Evolutionary conservation across 257 asterid species (phyloP), one percentile per base, ranked within the genome.

Genomic region (Marsdenia floribunda): DNA sequence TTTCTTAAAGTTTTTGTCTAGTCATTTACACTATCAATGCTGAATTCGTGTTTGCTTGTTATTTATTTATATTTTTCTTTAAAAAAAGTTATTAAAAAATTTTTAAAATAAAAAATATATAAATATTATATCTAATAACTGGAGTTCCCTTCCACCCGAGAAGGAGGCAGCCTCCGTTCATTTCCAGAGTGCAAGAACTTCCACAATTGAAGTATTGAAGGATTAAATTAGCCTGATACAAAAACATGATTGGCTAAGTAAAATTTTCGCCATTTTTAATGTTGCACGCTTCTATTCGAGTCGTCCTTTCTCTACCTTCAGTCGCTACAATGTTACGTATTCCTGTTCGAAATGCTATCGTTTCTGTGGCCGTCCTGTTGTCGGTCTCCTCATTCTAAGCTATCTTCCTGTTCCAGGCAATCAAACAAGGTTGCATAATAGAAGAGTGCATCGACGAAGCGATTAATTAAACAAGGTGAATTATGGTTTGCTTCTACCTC

Each of bases 311-410:
- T 37, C 52, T 44, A 38, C 77, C 81, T 70, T 72, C 81, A 24
- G 73, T 61, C 57, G 68, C 77, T 38, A 77, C 77, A 14, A 77
- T 72, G 75, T 77, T 72, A 24, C 38, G 59, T 59, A 77, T 71
- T 44, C 76, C 93, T 72, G 78, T 81, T 2, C 91, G 83, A 2
- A 86, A 85, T 68, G 83, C 80, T 21, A 71, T 61, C 12, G 82
- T 79, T 79, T 90, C 96, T 0, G 86, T 80, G 0, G 67, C 78
- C 76, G 29, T 74, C 73, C 73, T 38, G 40, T 29, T 22, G n/a
- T 37, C 29, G 24, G 42, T 72, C 59, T 21, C 73, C 63, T 50
- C 73, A 50, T 21, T 77, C 77, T 73, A 72, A 55, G 74, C 70
- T 71, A 69, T 77, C 81, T 24, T 72, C 81, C 18, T 64, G 42